A percentile compares a stretch with the other conserved stretches of the same genome.
Conservation (phyloP, 1,139 yeast species). For the Taphrina confusa region DNA sequence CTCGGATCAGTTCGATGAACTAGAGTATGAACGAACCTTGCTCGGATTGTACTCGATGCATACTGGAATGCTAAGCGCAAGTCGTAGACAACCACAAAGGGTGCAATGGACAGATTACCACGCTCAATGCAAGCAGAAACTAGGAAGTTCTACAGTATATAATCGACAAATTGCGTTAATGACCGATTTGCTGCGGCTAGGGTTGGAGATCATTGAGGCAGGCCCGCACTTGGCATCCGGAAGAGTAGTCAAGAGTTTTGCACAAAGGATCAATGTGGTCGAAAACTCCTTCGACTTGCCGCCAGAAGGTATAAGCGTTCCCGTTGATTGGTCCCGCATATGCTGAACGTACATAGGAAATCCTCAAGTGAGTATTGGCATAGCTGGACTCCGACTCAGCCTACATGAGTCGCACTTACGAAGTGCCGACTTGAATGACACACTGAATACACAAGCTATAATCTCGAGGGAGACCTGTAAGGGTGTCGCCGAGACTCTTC, state of each 20-base stretch:
- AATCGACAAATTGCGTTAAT: not conserved
- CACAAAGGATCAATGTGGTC: not conserved
- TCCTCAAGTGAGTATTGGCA: not conserved
- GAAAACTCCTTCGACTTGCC: not conserved
- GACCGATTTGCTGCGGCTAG: not conserved
- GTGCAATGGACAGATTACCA: constrained; percentile 12
- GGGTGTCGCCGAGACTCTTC: not conserved
- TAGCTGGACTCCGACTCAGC: not conserved
- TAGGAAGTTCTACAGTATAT: not conserved
- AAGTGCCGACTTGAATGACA: not conserved
- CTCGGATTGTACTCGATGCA: constrained; percentile 1
- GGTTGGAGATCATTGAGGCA: not conserved
- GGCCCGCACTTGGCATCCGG: not conserved
- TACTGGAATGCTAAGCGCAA: not conserved
- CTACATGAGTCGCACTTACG: constrained; percentile 3
- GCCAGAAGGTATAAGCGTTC: no score
- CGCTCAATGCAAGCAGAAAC: not conserved
- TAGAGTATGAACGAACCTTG: constrained; percentile 5
- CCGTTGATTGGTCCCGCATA: no score
- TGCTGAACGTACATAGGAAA: not conserved
- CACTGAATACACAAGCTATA: not conserved
- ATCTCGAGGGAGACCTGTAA: constrained; percentile 5
- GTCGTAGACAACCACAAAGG: constrained; percentile 8
- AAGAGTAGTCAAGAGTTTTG: not conserved
- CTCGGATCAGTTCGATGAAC: not conserved